These are phyloP conservation scores for Pleurotus salmoneostramineus DNA, from an alignment of 768 basidiomycete genomes.

Conservation along the genomic window DNA sequence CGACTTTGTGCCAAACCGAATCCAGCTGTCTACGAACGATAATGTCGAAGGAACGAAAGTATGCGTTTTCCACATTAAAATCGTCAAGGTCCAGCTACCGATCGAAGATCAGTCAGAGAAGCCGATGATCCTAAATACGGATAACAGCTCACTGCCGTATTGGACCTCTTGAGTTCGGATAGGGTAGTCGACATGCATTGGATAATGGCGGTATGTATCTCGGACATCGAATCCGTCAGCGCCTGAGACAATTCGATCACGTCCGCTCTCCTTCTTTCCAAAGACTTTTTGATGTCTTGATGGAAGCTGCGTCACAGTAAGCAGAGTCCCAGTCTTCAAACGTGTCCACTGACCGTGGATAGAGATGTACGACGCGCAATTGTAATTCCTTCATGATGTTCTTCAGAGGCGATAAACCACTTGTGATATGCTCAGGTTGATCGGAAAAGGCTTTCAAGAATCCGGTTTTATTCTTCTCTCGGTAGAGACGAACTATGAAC, in stretches of 20 bases:
- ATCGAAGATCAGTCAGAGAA: too few relatives aligned
- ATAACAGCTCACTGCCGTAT: constrained; percentile 52
- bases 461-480: constrained; percentile 84
- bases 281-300: constrained; percentile 76
- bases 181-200: constrained; percentile 93
- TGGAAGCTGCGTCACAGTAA: constrained; percentile 66
- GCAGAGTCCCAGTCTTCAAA: not conserved
- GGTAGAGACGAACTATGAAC: constrained; percentile 88
- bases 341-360: constrained; percentile 63
- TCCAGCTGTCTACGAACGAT: constrained; percentile 88
- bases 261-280: constrained; percentile 83
- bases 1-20: constrained; percentile 96
- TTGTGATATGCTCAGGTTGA: constrained; percentile 92
- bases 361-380: constrained; percentile 84
- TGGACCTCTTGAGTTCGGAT: constrained; percentile 84
- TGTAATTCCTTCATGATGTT: constrained; percentile 93
- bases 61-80: constrained; percentile 86
- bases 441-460: constrained; percentile 98
- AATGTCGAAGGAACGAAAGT: constrained; percentile 89
- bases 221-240: constrained; percentile 82
- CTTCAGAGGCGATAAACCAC: constrained; percentile 86
- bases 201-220: constrained; percentile 88
- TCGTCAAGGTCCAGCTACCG: constrained; percentile 89
- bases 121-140: not conserved
- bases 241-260: constrained; percentile 89